phyloP scores from a whole-genome alignment of 108 stramenopile species.

The Cylindrotheca fusiformis region DNA sequence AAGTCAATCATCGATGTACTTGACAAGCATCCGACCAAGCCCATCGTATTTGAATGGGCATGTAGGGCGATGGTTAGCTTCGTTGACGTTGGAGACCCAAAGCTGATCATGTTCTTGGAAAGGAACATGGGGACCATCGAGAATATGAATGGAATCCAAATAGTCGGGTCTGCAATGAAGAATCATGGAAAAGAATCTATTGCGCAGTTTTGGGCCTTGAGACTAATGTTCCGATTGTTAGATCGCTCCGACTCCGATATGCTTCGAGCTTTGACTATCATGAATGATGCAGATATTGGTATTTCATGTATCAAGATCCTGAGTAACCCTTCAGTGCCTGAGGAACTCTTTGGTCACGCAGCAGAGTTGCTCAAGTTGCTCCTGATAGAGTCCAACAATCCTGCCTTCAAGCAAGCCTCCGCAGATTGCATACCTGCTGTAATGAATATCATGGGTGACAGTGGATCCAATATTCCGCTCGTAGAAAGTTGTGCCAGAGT shows the following conservation, averaged over 20 bases:
- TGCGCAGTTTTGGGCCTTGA: constrained; percentile 27
- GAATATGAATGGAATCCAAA: constrained; percentile 18
- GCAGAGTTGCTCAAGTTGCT: not conserved
- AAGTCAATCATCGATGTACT: constrained; percentile 19
- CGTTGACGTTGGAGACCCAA: not conserved
- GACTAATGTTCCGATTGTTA: constrained; percentile 24
- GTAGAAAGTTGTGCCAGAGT: constrained; percentile 5
- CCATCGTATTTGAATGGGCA: constrained; percentile 38
- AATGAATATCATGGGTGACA: not conserved
- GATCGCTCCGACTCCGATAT: constrained; percentile 3
- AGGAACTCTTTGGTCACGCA: constrained; percentile 7
- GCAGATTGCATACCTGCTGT: constrained; percentile 8
- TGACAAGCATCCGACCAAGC: constrained; percentile 9
- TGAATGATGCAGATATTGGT: constrained; percentile 14
- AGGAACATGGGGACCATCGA: constrained; percentile 22
- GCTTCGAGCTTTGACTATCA: not conserved
- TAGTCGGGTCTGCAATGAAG: constrained; percentile 21
- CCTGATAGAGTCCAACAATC: not conserved
- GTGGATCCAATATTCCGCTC: constrained; percentile 1
- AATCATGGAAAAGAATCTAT: constrained; percentile 13
- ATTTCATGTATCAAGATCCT: constrained; percentile 8
- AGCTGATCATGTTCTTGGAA: not conserved
- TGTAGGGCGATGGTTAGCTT: constrained; percentile 25
- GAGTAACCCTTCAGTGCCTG: not conserved
- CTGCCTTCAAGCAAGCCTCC: not conserved